Evolutionary conservation across 345 rosid species (phyloP).

Genomic region (Salix viminalis): DNA sequence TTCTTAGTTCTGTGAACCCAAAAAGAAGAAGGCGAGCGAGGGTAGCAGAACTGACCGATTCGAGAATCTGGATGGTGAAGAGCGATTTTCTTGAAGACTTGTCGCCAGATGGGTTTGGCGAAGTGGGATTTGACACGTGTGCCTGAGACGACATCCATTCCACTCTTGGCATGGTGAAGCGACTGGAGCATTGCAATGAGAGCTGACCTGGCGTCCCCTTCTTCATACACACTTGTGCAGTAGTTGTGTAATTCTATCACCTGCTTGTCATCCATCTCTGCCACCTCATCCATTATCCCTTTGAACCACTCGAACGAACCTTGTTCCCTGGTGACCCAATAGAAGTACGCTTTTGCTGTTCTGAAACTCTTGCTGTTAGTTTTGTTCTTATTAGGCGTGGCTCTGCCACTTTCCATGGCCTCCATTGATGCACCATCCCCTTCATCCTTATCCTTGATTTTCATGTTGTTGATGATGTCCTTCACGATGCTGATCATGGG

Average conservation of each 20-base stretch:
- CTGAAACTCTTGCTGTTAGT: conserved; percentile 36
- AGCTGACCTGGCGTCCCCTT: conserved; percentile 88
- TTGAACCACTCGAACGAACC: conserved; percentile 97
- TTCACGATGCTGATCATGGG: conserved; percentile 91
- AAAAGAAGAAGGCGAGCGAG: neutral
- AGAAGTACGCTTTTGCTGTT: conserved; percentile 77
- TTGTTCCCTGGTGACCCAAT: conserved; percentile 89
- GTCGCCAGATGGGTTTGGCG: conserved; percentile 88
- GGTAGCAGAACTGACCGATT: conserved; percentile 50
- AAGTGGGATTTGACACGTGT: conserved; percentile 83
- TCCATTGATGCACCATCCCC: neutral
- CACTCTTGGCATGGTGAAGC: conserved; percentile 74
- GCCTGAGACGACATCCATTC: conserved; percentile 82
- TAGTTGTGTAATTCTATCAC: conserved; percentile 80
- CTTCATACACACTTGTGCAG: conserved; percentile 90
- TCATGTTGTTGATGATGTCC: conserved; percentile 84
- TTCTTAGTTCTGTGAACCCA: neutral
- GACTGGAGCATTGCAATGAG: conserved; percentile 86
- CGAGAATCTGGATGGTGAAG: conserved; percentile 50
- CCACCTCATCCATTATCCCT: conserved; percentile 88
- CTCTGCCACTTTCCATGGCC: neutral
- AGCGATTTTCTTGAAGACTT: conserved; percentile 71
- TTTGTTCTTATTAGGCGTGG: neutral
- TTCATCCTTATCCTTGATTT: conserved; percentile 39
- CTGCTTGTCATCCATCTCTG: conserved; percentile 63